Percentiles rank a stretch among this genome's conserved stretches.
phyloP scores from a whole-genome alignment of 352 stramenopile species.

The Phytophthora colocasiae region DNA sequence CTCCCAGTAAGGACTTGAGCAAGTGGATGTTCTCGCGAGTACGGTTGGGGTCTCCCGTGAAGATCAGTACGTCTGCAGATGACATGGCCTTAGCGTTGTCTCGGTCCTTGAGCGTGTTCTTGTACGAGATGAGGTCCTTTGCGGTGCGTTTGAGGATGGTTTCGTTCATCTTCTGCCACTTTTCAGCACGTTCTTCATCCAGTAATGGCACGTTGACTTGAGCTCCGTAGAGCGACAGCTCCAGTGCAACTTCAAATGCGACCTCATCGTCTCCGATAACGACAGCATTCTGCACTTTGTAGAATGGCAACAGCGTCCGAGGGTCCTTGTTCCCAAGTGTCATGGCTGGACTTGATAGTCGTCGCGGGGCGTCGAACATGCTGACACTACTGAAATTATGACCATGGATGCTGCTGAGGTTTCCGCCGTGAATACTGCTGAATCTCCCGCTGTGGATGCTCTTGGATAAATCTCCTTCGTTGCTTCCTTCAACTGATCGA shows the following conservation, averaged over 20 bases:
- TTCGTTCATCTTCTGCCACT: constrained; percentile 71
- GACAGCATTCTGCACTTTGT: constrained; percentile 56
- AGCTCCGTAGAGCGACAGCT: constrained; percentile 68
- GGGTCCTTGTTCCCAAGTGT: constrained; percentile 48
- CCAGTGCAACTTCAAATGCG: constrained; percentile 64
- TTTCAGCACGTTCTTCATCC: constrained; percentile 58
- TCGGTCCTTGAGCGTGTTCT: constrained; percentile 65
- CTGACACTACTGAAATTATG: constrained; percentile 15
- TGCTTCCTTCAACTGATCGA: constrained; percentile 13
- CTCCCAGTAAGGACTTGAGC: constrained; percentile 48
- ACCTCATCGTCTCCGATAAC: constrained; percentile 70
- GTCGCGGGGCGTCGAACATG: constrained; percentile 14
- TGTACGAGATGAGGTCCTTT: constrained; percentile 73
- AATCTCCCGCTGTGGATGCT: constrained; percentile 11
- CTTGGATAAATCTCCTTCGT: constrained; percentile 12
- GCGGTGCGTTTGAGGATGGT: constrained; percentile 53
- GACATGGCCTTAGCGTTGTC: constrained; percentile 46
- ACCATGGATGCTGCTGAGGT: constrained; percentile 1
- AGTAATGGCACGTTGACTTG: constrained; percentile 66
- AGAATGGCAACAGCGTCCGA: constrained; percentile 51
- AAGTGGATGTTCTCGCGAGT: constrained; percentile 59
- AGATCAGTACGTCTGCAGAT: constrained; percentile 63
- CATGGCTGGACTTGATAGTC: constrained; percentile 12
- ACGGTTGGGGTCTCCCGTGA: constrained; percentile 56
- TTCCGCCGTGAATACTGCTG: constrained; percentile 12